Conservation (phyloP, 73 alveolate genomes). For the Paramecium sexaurelia region DNA sequence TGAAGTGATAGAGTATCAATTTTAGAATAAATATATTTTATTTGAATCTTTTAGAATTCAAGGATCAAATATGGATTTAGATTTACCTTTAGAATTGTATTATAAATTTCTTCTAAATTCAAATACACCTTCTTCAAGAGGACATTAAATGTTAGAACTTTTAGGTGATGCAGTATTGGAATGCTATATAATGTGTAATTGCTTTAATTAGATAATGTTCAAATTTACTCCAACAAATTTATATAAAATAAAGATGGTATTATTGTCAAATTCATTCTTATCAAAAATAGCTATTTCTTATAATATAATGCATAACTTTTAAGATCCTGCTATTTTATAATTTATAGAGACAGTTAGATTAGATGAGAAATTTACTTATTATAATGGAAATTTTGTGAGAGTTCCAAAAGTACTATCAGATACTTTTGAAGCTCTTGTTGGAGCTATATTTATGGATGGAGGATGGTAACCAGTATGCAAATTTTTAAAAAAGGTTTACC, state of each 20-base stretch:
- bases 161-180: conserved; percentile 38
- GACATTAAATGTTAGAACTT: neutral
- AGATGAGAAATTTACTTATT: neutral
- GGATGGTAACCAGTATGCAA: neutral
- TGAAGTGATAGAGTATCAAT: neutral
- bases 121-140: neutral
- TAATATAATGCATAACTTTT: neutral
- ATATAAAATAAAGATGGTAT: conserved; percentile 19
- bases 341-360: neutral
- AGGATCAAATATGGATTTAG: neutral
- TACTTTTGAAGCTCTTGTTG: conserved; percentile 26
- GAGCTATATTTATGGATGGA: conserved; percentile 43
- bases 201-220: neutral
- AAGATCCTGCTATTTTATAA: neutral
- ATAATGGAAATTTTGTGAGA: conserved; percentile 20
- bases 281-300: neutral
- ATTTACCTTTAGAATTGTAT: conserved; percentile 37
- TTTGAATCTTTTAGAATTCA: neutral
- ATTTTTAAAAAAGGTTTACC: neutral
- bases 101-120: neutral
- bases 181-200: neutral
- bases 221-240: conserved; percentile 33
- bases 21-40: neutral
- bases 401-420: conserved; percentile 48
- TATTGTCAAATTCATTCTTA: neutral